Conservation (phyloP, 768 basidiomycete species). For the Hygrocybe coccinea region DNA sequence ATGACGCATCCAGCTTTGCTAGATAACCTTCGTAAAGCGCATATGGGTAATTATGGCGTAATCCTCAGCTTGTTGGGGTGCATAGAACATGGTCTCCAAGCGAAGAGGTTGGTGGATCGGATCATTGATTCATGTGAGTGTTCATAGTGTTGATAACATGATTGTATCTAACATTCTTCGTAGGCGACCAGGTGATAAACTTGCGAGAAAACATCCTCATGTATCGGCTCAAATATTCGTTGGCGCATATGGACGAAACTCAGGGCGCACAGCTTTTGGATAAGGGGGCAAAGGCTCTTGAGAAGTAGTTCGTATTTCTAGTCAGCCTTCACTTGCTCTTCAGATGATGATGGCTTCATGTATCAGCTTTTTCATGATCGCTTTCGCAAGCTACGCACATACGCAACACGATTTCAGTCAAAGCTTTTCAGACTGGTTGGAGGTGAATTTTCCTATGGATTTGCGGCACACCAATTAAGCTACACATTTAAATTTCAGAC, state of each 20-base stretch:
- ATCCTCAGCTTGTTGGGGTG: conserved; percentile 91
- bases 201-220: conserved; percentile 84
- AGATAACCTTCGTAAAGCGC: conserved; percentile 83
- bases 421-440: conserved; percentile 84
- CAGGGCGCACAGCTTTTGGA: conserved; percentile 53
- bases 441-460: conserved; percentile 39
- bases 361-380: conserved; percentile 85
- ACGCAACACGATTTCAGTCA: conserved; percentile 54
- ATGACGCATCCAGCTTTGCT: conserved; percentile 74
- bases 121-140: conserved; percentile 70
- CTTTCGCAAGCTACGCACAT: conserved; percentile 85
- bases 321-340: background rate
- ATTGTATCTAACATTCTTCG: background rate
- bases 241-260: conserved; percentile 61
- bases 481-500: conserved; percentile 34
- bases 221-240: conserved; percentile 79
- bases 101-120: conserved; percentile 87
- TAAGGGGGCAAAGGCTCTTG: conserved; percentile 70
- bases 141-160: background rate
- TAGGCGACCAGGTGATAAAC: conserved; percentile 89
- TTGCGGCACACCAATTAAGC: background rate
- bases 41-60: conserved; percentile 88
- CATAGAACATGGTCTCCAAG: conserved; percentile 76
- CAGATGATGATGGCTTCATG: background rate
- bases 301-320: conserved; percentile 70